A percentile compares a stretch with the other conserved stretches of the same genome.
Evolutionary conservation across 176 grass and related monocot species (phyloP).

Genomic region (Cenchrus fungigraminus): DNA sequence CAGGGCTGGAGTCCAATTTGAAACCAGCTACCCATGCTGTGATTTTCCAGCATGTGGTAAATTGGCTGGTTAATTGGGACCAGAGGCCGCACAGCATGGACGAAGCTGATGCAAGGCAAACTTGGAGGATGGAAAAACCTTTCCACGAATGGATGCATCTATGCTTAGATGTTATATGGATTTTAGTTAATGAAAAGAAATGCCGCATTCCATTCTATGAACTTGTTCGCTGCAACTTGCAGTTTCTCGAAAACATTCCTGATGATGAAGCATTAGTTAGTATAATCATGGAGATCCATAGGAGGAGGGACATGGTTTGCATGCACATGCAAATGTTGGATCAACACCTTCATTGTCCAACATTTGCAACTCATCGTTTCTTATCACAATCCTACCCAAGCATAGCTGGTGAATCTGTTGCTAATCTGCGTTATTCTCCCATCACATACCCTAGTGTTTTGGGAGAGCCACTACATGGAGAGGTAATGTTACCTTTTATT

Average conservation of each 20-base stretch:
- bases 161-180: slow-evolving; percentile 90
- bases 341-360: slow-evolving; percentile 96
- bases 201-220: slow-evolving; percentile 95
- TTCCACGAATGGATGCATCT: slow-evolving; percentile 97
- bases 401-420: slow-evolving; percentile 89
- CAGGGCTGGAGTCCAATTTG: slow-evolving; percentile 68
- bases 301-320: slow-evolving; percentile 97
- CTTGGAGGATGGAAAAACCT: slow-evolving; percentile 69
- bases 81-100: slow-evolving; percentile 58
- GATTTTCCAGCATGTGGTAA: slow-evolving; percentile 84
- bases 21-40: slow-evolving; percentile 88
- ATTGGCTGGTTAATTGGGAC: slow-evolving; percentile 93
- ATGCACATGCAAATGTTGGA: slow-evolving; percentile 99
- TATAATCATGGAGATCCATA: slow-evolving; percentile 97
- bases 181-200: slow-evolving; percentile 82
- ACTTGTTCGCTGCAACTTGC: slow-evolving; percentile 80
- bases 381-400: slow-evolving; percentile 91
- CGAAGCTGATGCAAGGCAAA: slow-evolving; percentile 48
- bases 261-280: slow-evolving; percentile 90
- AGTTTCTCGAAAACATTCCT: slow-evolving; percentile 95
- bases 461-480: slow-evolving; percentile 94
- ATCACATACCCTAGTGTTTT: slow-evolving; percentile 98
- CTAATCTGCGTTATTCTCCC: slow-evolving; percentile 89
- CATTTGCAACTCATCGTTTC: slow-evolving; percentile 91
- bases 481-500: slow-evolving; percentile 57